Evolutionary conservation across 2,329 filamentous ascomycete genomes (phyloP), one percentile per base, ranked within the genome.

Genomic region (Thielaviopsis musarum): DNA sequence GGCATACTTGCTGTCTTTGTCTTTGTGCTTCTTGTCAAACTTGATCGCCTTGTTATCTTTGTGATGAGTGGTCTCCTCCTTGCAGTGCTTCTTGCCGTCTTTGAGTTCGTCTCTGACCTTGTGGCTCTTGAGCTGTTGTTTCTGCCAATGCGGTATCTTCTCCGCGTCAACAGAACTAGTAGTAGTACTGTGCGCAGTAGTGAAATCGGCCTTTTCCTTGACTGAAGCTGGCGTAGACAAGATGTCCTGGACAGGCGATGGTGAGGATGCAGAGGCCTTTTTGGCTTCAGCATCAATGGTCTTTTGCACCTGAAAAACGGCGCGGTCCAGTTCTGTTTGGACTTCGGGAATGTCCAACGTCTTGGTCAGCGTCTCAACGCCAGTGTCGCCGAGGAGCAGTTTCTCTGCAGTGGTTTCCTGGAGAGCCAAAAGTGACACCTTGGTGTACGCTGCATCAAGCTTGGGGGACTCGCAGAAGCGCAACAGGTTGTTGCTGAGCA

Each of bases 401-500:
- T 61, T 61, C 58, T 62, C 65, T 4, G 67, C 30, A 21, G 38
- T 7, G 54, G 28, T 59, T 48, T 60, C 38, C 19, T 34, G n/a
- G 28, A 45, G 5, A 28, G 13, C 21, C 12, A 12, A 1, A 19
- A 3, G 45, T 3, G 45, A 2, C 17, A 7, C 9, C 21, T 24
- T 24, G 17, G 59, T 30, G 69, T 97, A 98, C 56, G 94, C 75
- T 56, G 82, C 73, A 68, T 95, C 87, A 54, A 98, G 77, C 6
- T 80, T 74, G 15, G 78, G 72, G 0, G 85, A 89, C 0, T 89
- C 83, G 15, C 77, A 75, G 0, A 82, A 75, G 2, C 75, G 77
- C 48, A 95, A 74, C 28, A 93, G 78, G 54, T 85, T 81, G 64
- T 91, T 84, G 60, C 86, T 74, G 49, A 91, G 71, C 13, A 98